phyloP scores from a whole-genome alignment of 129 eudicot species.

The Arctium minus region DNA sequence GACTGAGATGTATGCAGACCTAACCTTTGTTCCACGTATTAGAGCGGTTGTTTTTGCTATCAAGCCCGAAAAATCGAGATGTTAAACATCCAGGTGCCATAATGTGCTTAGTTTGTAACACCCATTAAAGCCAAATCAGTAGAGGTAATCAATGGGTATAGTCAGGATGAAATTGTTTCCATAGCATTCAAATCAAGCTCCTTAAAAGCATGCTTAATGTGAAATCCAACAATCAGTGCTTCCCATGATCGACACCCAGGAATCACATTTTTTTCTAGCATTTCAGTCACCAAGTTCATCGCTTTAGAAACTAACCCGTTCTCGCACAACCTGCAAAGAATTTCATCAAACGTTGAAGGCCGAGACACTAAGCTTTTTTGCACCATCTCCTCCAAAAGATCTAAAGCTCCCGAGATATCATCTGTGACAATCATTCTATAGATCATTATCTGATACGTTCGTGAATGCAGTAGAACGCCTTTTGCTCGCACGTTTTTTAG shows the following conservation, averaged over 20 bases:
- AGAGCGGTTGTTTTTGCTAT: too few species aligned
- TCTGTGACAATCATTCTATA: slow-evolving; percentile 31
- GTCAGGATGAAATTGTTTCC: not conserved
- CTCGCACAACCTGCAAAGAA: slow-evolving; percentile 30
- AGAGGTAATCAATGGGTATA: not conserved
- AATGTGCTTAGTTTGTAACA: not conserved
- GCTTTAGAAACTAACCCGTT: slow-evolving; percentile 34
- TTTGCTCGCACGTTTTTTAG: slow-evolving; percentile 36
- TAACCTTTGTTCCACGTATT: too few species aligned
- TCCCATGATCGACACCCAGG: slow-evolving; percentile 49
- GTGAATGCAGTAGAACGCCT: slow-evolving; percentile 28
- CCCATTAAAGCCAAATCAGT: not conserved
- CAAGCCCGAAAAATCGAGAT: too few species aligned
- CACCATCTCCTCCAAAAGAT: slow-evolving; percentile 46
- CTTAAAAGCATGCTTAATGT: slow-evolving; percentile 1
- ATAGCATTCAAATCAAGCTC: not conserved
- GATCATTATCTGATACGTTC: slow-evolving; percentile 37
- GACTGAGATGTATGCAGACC: too few species aligned
- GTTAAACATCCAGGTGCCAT: too few species aligned
- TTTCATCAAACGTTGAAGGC: slow-evolving; percentile 32
- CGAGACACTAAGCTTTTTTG: slow-evolving; percentile 11
- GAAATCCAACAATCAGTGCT: slow-evolving; percentile 32
- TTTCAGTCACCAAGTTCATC: slow-evolving; percentile 26
- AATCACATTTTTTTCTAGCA: slow-evolving; percentile 24
- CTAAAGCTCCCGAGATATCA: slow-evolving; percentile 43